Percentiles rank a stretch among this genome's conserved stretches.
Evolutionary conservation across 352 stramenopile genomes (phyloP).

Genomic region (Pilasporangium apinafurcum): DNA sequence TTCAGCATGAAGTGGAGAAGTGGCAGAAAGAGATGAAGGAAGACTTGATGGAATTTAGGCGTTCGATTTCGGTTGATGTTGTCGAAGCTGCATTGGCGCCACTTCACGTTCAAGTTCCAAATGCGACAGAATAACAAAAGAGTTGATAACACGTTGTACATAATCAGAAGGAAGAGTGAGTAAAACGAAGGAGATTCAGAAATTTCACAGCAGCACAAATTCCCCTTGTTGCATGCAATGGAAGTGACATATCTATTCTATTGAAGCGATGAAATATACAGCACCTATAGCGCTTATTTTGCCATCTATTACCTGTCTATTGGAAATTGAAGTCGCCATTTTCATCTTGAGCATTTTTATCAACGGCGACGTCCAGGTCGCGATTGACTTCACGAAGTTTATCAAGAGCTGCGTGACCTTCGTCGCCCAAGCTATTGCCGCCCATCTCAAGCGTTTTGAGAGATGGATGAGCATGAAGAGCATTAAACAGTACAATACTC

Average conservation of each 20-base stretch:
- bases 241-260: no score
- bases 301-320: no score
- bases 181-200: slow-evolving; percentile 1
- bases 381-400: slow-evolving; percentile 47
- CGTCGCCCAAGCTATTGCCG: slow-evolving; percentile 71
- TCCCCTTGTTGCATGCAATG: slow-evolving; percentile 5
- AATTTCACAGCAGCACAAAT: slow-evolving; percentile 11
- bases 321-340: slow-evolving; percentile 41
- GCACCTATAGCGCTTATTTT: no score
- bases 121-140: slow-evolving; percentile 19
- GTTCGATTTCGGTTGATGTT: slow-evolving; percentile 42
- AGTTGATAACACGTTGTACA: slow-evolving; percentile 6
- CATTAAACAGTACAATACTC: slow-evolving; percentile 53
- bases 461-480: slow-evolving; percentile 50
- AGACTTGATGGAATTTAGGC: slow-evolving; percentile 55
- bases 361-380: slow-evolving; percentile 60
- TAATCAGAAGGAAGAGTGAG: neutral
- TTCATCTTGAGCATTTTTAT: slow-evolving; percentile 76
- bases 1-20: slow-evolving; percentile 62
- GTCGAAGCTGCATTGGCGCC: slow-evolving; percentile 39
- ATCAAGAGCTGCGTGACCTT: slow-evolving; percentile 58
- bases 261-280: no score
- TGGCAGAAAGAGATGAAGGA: slow-evolving; percentile 74
- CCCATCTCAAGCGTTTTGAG: slow-evolving; percentile 82
- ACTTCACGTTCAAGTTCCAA: slow-evolving; percentile 14